Conservation (phyloP, 352 stramenopile species). For the Phytophthora sp. region DNA sequence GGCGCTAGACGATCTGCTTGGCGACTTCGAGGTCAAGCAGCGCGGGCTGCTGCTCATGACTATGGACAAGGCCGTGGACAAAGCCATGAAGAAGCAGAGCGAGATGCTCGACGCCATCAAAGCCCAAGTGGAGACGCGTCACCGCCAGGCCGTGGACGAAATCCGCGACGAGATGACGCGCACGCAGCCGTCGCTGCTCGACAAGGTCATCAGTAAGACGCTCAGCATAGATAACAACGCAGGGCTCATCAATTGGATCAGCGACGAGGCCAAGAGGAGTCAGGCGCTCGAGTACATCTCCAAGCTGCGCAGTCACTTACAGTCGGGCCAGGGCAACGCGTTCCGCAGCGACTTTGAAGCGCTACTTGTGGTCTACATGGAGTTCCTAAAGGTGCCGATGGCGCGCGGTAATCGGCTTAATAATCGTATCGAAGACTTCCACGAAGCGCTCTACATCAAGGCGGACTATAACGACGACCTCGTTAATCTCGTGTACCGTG, state of each 20-base stretch:
- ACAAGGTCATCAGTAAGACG: slow-evolving; percentile 21
- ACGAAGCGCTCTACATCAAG: slow-evolving; percentile 33
- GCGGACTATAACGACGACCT: slow-evolving; percentile 30
- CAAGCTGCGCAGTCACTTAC: slow-evolving; percentile 26
- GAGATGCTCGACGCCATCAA: slow-evolving; percentile 36
- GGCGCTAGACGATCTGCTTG: slow-evolving; percentile 25
- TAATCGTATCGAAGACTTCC: slow-evolving; percentile 42
- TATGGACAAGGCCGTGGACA: slow-evolving; percentile 35
- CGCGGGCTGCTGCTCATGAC: slow-evolving; percentile 34
- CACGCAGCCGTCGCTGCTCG: slow-evolving; percentile 29
- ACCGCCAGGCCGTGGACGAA: slow-evolving; percentile 17
- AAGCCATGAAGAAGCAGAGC: slow-evolving; percentile 38
- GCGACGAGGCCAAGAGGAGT: slow-evolving; percentile 13
- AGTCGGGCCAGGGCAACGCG: slow-evolving; percentile 26
- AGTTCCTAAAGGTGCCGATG: slow-evolving; percentile 33
- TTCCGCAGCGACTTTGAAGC: slow-evolving; percentile 42
- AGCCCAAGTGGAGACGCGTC: slow-evolving; percentile 25
- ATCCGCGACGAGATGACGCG: slow-evolving; percentile 24
- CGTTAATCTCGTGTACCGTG: slow-evolving; percentile 40
- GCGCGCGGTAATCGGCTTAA: slow-evolving; percentile 23
- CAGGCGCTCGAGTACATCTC: slow-evolving; percentile 16
- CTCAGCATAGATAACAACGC: slow-evolving; percentile 30
- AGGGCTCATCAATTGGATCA: slow-evolving; percentile 34
- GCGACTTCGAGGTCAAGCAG: slow-evolving; percentile 37
- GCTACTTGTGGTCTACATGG: slow-evolving; percentile 38